Conservation (phyloP, 2,329 filamentous ascomycete genomes). For the Mycosphaerella arachidis region DNA sequence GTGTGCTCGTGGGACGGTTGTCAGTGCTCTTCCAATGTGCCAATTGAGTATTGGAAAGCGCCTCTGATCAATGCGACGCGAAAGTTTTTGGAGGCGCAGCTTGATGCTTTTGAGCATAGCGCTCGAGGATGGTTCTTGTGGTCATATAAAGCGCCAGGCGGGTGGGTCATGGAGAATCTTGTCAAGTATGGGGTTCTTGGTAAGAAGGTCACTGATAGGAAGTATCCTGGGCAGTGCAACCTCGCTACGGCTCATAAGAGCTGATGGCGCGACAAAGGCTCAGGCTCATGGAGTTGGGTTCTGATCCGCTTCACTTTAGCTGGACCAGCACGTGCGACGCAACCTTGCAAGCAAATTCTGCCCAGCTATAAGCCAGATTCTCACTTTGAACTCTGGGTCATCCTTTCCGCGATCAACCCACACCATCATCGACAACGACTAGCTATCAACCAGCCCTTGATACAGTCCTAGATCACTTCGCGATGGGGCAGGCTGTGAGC, state of each 20-base stretch:
- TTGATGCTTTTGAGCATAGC: slow-evolving; percentile 41
- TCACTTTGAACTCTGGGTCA: too few relatives aligned
- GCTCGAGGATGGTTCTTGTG: slow-evolving; percentile 42
- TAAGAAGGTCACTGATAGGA: slow-evolving; percentile 32
- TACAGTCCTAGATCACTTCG: too few relatives aligned
- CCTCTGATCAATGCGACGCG: slow-evolving; percentile 37
- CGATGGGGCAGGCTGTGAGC: too few relatives aligned
- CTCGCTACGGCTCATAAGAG: background rate
- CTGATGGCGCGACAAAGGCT: background rate
- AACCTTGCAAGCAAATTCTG: too few relatives aligned
- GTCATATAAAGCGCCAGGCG: slow-evolving; percentile 40
- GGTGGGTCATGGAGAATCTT: slow-evolving; percentile 41
- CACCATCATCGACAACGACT: too few relatives aligned
- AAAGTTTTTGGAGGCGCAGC: slow-evolving; percentile 41
- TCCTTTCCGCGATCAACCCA: too few relatives aligned
- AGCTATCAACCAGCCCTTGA: too few relatives aligned
- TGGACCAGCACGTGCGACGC: too few relatives aligned
- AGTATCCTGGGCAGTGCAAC: slow-evolving; percentile 25
- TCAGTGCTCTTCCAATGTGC: slow-evolving; percentile 36
- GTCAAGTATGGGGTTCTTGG: slow-evolving; percentile 39
- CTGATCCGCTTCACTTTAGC: too few relatives aligned
- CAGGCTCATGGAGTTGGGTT: too few relatives aligned
- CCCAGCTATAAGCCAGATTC: too few relatives aligned
- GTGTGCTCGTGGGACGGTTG: slow-evolving; percentile 35
- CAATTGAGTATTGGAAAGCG: slow-evolving; percentile 33